Base-by-base conservation (phyloP, 768 basidiomycete species). In the Guyanaporus albipodus region DNA sequence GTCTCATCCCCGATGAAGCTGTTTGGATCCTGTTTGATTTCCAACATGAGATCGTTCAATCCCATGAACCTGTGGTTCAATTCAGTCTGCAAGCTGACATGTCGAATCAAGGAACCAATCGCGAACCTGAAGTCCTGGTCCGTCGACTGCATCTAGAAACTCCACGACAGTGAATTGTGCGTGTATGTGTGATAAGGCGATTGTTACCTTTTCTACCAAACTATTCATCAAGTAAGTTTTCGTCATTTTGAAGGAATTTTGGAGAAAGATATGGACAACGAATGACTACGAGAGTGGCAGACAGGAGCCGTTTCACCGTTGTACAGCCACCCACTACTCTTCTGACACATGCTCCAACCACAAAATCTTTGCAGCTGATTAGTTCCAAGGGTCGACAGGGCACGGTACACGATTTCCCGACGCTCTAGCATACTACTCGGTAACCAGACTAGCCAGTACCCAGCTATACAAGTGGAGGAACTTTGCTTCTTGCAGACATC, bases 1-100 rank as follows among this genome's bases (percentile, higher is more conserved):
- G 74, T 57, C 63, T 97, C 94, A 62, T 99, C 95, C 44, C 91
- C 82, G 10, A 80, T 69, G 65, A 93, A 92, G 39, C 77, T 82
- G 38, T 67, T 69, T 41, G 78, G 80, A 77, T 91, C 85, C 64
- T 82, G 77, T 65, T 78, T 85, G 72, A 94, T 83, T 71, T 95
- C 92, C 29, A 79, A 78, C 79, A 91, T 87, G 56, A 98, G 69
- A 69, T 99, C 95, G 54, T 91, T 96, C 54, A 99, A 74, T 31
- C 93, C 92, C 95, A 97, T 98, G 67, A 91, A 93, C 65, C 93
- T 94, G 59, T n/a, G 38, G 45, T 44, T 38, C 8, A 38, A 28
- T 31, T 58, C 32, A 38, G 43, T 49, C 55, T 28, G 50, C 53
- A 15, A 29, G 33, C 11, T 48, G 28, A 58, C 54, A 55, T 52